Evolutionary conservation across 2,329 filamentous ascomycete species (phyloP).

Genomic region (Diaporthe ampelina): DNA sequence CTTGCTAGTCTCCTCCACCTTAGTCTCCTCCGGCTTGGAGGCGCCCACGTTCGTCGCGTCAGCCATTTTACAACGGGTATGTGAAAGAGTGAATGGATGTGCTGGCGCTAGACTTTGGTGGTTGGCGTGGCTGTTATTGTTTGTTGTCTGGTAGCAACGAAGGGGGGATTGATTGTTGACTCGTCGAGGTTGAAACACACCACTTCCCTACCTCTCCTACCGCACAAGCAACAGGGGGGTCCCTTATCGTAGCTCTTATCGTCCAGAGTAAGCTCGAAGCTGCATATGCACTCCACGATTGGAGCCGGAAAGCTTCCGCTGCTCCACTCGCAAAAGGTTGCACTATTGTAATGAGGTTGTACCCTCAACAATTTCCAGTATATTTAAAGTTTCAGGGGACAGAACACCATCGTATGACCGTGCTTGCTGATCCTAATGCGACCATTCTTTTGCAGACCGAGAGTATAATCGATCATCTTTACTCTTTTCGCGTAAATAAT

Average conservation of each 20-base stretch:
- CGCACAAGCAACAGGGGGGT: constrained; percentile 10
- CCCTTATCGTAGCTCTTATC: constrained; percentile 31
- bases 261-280: neutral
- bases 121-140: neutral
- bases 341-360: constrained; percentile 24
- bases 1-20: constrained; percentile 14
- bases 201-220: constrained; percentile 7
- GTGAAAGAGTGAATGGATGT: constrained; percentile 28
- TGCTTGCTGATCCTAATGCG: constrained; percentile 19
- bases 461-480: neutral
- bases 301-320: constrained; percentile 24
- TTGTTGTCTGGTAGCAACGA: constrained; percentile 3
- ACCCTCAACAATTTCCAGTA: constrained; percentile 30
- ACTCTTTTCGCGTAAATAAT: neutral
- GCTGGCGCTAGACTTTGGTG: neutral
- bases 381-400: constrained; percentile 32
- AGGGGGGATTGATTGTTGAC: neutral
- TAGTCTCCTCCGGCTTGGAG: constrained; percentile 15
- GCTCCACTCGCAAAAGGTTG: constrained; percentile 22
- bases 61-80: constrained; percentile 33
- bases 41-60: constrained; percentile 27
- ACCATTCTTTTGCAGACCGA: neutral
- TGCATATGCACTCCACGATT: constrained; percentile 26
- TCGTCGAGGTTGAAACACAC: constrained; percentile 20
- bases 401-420: constrained; percentile 1